Percentiles rank a stretch among this genome's conserved stretches.
Evolutionary conservation across 768 basidiomycete species (phyloP).

Genomic region (Sarcomyxa edulis): DNA sequence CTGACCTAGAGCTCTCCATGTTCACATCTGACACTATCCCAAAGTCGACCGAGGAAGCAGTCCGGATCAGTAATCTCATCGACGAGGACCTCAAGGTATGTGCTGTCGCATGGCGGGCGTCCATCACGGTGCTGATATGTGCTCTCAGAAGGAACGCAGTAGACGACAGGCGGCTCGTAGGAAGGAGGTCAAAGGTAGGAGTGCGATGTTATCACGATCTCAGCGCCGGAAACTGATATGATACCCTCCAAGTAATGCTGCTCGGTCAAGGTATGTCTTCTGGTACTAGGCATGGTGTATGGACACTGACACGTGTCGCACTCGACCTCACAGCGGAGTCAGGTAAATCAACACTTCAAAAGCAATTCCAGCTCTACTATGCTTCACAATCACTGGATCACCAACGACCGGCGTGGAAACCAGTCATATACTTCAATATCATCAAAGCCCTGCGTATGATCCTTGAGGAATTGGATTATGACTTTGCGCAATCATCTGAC

Average conservation of each 20-base stretch:
- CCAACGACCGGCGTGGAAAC: conserved; percentile 72
- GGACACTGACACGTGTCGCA: not conserved
- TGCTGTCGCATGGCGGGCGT: not conserved
- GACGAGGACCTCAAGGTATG: conserved; percentile 53
- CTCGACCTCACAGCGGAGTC: conserved; percentile 11
- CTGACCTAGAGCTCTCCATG: too few species aligned
- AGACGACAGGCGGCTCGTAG: conserved; percentile 39
- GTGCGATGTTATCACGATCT: conserved; percentile 2
- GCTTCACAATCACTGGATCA: conserved; percentile 64
- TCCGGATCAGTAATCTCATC: conserved; percentile 43
- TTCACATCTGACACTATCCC: too few species aligned
- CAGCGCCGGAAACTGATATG: not conserved
- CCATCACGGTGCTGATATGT: not conserved
- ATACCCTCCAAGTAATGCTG: conserved; percentile 76
- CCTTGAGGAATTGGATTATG: conserved; percentile 64
- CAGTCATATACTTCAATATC: conserved; percentile 80
- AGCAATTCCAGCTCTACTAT: conserved; percentile 81
- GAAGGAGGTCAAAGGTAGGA: conserved; percentile 51
- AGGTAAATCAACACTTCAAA: conserved; percentile 80
- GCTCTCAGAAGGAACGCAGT: conserved; percentile 43
- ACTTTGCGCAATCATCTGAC: conserved; percentile 27
- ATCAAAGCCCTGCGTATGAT: conserved; percentile 75
- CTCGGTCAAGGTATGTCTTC: conserved; percentile 76
- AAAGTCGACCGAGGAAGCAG: conserved; percentile 41
- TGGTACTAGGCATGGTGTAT: too few species aligned